phyloP scores from a whole-genome alignment of 257 asterid species.

The Nicotiana otophora region DNA sequence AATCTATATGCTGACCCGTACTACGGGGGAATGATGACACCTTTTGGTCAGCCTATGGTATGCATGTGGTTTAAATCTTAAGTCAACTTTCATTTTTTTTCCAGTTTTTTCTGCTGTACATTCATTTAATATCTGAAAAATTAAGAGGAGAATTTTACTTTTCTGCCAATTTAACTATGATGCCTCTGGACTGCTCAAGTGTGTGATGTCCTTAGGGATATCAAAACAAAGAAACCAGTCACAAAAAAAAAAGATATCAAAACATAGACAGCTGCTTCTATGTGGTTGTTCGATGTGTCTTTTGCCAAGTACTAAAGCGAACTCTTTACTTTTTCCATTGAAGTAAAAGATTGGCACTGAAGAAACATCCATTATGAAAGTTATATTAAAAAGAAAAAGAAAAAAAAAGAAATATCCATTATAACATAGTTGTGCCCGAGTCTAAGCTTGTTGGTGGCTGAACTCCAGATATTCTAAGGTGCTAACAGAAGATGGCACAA shows the following conservation, averaged over 20 bases:
- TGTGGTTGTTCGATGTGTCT: neutral
- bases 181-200: neutral
- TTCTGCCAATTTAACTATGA: neutral
- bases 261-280: neutral
- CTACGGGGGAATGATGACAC: constrained; percentile 68
- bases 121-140: neutral
- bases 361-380: neutral
- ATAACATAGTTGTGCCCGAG: neutral
- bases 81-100: neutral
- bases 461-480: neutral
- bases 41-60: constrained; percentile 82
- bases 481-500: neutral
- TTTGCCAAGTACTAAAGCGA: neutral
- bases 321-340: neutral
- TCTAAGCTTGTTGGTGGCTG: neutral
- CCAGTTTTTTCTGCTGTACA: neutral
- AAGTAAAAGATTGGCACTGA: neutral
- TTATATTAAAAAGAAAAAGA: too few relatives aligned
- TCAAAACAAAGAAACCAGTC: neutral
- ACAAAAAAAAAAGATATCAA: neutral
- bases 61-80: constrained; percentile 9
- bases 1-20: constrained; percentile 47
- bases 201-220: neutral
- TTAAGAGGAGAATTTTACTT: neutral
- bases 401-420: neutral